Conservation (phyloP, 495 filamentous ascomycete species). For the Annulohypoxylon bovei region DNA sequence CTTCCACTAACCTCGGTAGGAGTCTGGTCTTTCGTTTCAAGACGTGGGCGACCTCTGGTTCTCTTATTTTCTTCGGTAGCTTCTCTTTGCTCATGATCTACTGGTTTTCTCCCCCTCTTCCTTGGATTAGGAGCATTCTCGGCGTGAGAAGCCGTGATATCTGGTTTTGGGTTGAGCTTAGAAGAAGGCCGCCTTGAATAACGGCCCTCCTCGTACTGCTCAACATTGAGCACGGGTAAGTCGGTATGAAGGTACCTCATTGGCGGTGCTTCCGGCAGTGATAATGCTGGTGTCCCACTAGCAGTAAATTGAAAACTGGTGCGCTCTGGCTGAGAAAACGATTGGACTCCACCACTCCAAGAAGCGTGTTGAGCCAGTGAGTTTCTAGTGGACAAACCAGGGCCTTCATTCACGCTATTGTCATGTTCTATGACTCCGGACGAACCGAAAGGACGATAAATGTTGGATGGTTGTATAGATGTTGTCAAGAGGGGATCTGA, state of each 20-base stretch:
- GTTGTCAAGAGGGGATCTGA: constrained; percentile 20
- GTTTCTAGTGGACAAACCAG: constrained; percentile 5
- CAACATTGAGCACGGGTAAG: constrained; percentile 59
- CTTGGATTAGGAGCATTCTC: constrained; percentile 22
- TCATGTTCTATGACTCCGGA: constrained; percentile 11
- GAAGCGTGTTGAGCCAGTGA: constrained; percentile 12
- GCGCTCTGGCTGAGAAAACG: constrained; percentile 6
- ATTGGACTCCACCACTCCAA: constrained; percentile 24
- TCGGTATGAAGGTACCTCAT: constrained; percentile 52
- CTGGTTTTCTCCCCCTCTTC: constrained; percentile 44
- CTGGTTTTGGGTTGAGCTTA: constrained; percentile 32
- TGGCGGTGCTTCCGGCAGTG: constrained; percentile 17
- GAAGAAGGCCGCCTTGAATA: constrained; percentile 19
- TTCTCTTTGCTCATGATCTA: constrained; percentile 29
- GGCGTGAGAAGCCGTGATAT: neutral
- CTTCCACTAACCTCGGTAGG: constrained; percentile 58
- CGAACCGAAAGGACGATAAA: neutral
- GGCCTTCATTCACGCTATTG: neutral
- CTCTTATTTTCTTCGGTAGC: constrained; percentile 61
- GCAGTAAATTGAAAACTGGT: constrained; percentile 19
- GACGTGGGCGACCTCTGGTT: constrained; percentile 71
- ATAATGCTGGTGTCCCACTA: neutral
- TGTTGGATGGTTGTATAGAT: constrained; percentile 12
- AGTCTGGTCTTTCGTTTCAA: constrained; percentile 75
- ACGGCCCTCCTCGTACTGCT: constrained; percentile 55